Percentiles rank a stretch among this genome's conserved stretches.
Conservation (phyloP, 164 flowering plant species). For the Chimonanthus salicifolius region DNA sequence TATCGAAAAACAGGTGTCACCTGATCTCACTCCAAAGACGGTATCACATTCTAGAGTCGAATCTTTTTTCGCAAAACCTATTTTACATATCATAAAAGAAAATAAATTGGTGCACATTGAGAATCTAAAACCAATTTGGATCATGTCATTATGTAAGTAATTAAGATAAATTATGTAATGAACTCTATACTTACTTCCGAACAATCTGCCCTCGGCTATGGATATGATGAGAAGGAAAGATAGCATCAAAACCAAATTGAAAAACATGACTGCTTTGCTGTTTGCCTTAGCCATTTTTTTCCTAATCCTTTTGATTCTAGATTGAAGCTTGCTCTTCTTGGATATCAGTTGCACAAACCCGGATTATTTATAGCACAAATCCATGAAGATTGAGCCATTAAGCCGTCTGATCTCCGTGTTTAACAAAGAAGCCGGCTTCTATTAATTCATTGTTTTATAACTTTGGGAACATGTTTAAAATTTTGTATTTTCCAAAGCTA, state of each 20-base stretch:
- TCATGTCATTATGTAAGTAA: not conserved
- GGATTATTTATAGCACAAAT: not conserved
- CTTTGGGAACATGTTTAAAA: too few relatives aligned
- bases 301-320: not conserved
- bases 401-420: too few relatives aligned
- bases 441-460: too few relatives aligned
- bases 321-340: slow-evolving; percentile 1
- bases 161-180: not conserved
- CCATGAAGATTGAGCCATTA: not conserved
- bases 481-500: too few relatives aligned
- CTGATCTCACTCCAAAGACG: slow-evolving; percentile 7
- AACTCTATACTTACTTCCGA: not conserved
- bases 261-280: slow-evolving; percentile 5
- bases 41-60: not conserved
- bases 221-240: slow-evolving; percentile 7
- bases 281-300: slow-evolving; percentile 1
- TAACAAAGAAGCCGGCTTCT: not conserved
- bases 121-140: too few relatives aligned
- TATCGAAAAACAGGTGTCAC: slow-evolving; percentile 18
- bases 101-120: not conserved
- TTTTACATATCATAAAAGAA: not conserved
- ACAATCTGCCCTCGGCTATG: slow-evolving; percentile 4
- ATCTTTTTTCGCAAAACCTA: not conserved
- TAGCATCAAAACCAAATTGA: slow-evolving; percentile 1
- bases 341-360: not conserved